Evolutionary conservation across 179 eudicot species (phyloP).

Genomic region (Silene noctiflora): DNA sequence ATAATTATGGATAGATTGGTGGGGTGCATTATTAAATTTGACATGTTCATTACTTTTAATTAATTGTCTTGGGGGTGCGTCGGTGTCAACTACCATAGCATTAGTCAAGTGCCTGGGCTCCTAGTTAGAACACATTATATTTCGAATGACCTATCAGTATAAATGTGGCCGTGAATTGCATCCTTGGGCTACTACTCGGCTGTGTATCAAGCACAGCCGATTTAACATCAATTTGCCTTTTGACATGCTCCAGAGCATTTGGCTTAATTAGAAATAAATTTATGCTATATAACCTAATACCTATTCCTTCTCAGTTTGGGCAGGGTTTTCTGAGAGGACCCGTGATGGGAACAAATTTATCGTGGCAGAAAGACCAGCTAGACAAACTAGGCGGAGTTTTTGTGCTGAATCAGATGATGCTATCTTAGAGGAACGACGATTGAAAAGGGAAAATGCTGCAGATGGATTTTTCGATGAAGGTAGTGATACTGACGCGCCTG

Average conservation of each 20-base stretch:
- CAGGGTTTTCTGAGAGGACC: conserved; percentile 80
- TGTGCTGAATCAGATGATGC: conserved; percentile 63
- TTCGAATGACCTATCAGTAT: too few relatives aligned
- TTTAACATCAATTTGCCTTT: not conserved
- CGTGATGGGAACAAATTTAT: conserved; percentile 85
- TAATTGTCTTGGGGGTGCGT: not conserved
- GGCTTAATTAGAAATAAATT: not conserved
- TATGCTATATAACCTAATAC: not conserved
- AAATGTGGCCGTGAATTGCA: too few relatives aligned
- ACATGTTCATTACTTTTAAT: not conserved
- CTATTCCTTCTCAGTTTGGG: conserved; percentile 63
- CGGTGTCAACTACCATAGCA: not conserved
- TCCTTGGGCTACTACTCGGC: too few relatives aligned
- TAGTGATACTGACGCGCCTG: conserved; percentile 41
- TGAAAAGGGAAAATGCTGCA: conserved; percentile 56
- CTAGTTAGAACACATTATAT: too few relatives aligned
- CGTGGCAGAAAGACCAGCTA: conserved; percentile 76
- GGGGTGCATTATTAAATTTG: not conserved
- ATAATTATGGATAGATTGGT: not conserved
- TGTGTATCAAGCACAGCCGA: not conserved
- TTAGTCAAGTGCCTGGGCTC: not conserved
- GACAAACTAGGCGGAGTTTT: conserved; percentile 46
- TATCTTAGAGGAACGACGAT: conserved; percentile 64
- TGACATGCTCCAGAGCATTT: not conserved
- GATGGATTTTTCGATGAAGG: conserved; percentile 61